These are phyloP conservation scores for Roridomyces roridus DNA, from an alignment of 768 basidiomycete species.

Conservation along the genomic window DNA sequence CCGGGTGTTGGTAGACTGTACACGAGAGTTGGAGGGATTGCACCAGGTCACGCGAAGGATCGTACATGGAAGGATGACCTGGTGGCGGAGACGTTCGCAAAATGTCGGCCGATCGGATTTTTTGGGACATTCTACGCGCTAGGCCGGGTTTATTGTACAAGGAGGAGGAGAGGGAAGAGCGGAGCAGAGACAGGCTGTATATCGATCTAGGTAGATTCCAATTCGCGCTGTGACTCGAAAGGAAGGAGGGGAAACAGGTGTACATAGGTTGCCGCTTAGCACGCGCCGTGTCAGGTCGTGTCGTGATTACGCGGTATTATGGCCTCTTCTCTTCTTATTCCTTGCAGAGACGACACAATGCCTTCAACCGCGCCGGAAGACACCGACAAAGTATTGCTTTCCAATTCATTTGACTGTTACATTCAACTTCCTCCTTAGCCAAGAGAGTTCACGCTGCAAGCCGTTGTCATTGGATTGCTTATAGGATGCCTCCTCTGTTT, in stretches of 20 bases:
- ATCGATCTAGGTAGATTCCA: constrained; percentile 24
- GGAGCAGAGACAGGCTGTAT: constrained; percentile 22
- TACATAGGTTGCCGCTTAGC: no score
- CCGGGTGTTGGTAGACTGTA: constrained; percentile 77
- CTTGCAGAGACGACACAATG: no score
- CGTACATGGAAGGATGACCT: constrained; percentile 57
- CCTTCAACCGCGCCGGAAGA: no score
- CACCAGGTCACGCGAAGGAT: constrained; percentile 16
- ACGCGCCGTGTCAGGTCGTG: no score
- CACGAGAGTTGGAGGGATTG: constrained; percentile 12
- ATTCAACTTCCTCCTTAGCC: no score
- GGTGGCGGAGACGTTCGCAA: constrained; percentile 59
- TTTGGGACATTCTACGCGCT: constrained; percentile 55
- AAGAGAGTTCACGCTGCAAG: constrained; percentile 44
- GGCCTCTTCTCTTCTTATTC: no score
- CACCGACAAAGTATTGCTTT: no score
- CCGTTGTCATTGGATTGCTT: constrained; percentile 77
- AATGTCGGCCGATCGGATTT: constrained; percentile 56
- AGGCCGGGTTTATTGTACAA: constrained; percentile 24
- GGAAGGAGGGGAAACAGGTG: not conserved
- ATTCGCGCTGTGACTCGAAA: not conserved
- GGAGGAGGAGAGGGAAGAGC: constrained; percentile 6
- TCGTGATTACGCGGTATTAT: no score
- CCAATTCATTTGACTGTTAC: no score
- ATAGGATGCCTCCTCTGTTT: constrained; percentile 91